These are phyloP conservation scores for Podospora pseudoanserina DNA, from an alignment of 495 filamentous ascomycete species.

Conservation along the genomic window DNA sequence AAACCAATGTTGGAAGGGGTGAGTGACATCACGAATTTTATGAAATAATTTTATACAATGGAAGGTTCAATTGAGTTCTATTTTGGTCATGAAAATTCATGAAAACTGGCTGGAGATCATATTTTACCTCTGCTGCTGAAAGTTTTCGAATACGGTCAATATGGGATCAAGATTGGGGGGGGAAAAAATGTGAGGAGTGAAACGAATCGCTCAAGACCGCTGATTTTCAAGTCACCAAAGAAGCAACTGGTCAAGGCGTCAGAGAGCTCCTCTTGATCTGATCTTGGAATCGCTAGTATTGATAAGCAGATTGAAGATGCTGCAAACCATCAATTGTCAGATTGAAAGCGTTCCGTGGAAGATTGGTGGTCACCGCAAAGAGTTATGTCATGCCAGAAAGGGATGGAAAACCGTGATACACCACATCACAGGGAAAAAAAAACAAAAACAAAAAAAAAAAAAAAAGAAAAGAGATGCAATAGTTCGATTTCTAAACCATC, in stretches of 20 bases:
- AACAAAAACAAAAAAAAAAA: background rate
- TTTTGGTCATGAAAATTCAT: background rate
- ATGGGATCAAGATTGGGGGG: background rate
- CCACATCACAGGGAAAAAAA: constrained; percentile 8
- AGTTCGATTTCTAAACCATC: constrained; percentile 23
- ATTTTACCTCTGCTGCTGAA: no score
- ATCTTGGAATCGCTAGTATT: constrained; percentile 55
- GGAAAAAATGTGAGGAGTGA: constrained; percentile 47
- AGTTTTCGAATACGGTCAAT: no score
- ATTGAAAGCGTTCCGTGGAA: constrained; percentile 40
- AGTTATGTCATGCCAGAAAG: background rate
- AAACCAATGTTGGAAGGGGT: background rate
- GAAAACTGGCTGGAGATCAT: no score
- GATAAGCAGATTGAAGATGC: constrained; percentile 46
- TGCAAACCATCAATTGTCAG: constrained; percentile 54
- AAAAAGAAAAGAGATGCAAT: constrained; percentile 7
- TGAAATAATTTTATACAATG: background rate
- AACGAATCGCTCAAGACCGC: constrained; percentile 57
- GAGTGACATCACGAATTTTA: background rate
- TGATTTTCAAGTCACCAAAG: constrained; percentile 22
- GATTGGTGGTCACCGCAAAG: no score
- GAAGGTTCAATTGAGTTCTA: background rate
- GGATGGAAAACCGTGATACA: constrained; percentile 12
- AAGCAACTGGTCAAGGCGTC: constrained; percentile 45
- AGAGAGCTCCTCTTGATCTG: constrained; percentile 51